Base-by-base conservation (phyloP, 148 eudicot species). In the Amaranthus palmeri region DNA sequence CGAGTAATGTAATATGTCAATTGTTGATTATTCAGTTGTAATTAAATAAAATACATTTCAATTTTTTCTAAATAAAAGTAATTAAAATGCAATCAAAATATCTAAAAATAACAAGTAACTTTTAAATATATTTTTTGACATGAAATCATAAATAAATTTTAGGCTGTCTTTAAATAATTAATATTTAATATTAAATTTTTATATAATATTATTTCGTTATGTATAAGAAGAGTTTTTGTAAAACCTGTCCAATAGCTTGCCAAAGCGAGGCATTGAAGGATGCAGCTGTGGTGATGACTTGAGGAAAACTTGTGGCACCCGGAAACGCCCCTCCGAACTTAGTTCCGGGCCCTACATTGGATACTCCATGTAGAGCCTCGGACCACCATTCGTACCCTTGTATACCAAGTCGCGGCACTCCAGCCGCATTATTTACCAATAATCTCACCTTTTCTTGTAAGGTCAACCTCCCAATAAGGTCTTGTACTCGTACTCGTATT, bases 311-410 rank as follows among this genome's bases (percentile, higher is more conserved):
- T 12, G 98, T 95, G 71, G 97, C 98, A 15, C 85, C 90, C 2
- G 87, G 97, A 43, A 88, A 85, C 2, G 73, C 78, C 3, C 91
- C 90, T 11, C 81, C 85, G 44, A 95, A 95, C 69, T 78, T 88
- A n/a, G 84, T 80, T 6, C 98, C 98, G 0, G 96, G 97, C 8
- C 97, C 96, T 17, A 84, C 86, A 54, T 91, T 76, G 41, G 98
- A 86, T 11, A 95, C 98, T 0, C 98, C 98, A 53, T 95, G 98
- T 12, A 95, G 83, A 3, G 97, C 98, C 88, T 95, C 97, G 8
- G 98, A 95, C 98, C 98, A 95, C 98, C 98, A 95, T 70, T 95
- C 97, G 41, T 91, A 91, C 3, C 89, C 87, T 25, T 76, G 65
- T 4, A 95, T 82, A 1, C 98, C 97, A 5, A 95, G 86, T 56